phyloP scores from a whole-genome alignment of 768 basidiomycete species.

The Pulveroboletus ravenelii region DNA sequence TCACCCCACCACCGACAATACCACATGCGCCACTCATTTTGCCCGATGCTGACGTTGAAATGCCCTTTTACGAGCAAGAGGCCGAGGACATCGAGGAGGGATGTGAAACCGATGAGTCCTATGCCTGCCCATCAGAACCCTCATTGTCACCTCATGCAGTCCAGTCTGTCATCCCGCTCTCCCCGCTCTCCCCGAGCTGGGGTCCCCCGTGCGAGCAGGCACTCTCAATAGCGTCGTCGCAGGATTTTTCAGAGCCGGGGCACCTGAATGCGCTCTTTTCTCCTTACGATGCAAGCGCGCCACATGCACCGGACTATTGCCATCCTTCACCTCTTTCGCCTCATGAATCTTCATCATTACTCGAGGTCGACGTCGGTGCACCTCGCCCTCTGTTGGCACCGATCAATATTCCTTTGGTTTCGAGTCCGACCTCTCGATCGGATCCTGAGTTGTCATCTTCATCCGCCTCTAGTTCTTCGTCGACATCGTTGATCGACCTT shows the following conservation, averaged over 20 bases:
- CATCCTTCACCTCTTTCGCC: constrained; percentile 15
- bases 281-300: constrained; percentile 6
- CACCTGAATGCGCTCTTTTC: constrained; percentile 18
- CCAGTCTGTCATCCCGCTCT: constrained; percentile 21
- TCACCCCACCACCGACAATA: constrained; percentile 42
- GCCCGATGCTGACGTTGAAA: constrained; percentile 33
- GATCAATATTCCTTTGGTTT: constrained; percentile 23
- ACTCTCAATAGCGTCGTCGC: constrained; percentile 11
- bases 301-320: constrained; percentile 12
- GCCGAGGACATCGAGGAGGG: constrained; percentile 14
- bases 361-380: constrained; percentile 22
- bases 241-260: constrained; percentile 17
- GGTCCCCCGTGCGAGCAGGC: constrained; percentile 11
- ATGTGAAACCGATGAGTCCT: constrained; percentile 20
- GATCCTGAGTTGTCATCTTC: constrained; percentile 15
- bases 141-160: constrained; percentile 13
- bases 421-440: constrained; percentile 4
- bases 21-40: constrained; percentile 34
- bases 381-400: constrained; percentile 16
- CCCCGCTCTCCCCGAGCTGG: constrained; percentile 36
- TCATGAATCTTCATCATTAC: constrained; percentile 18
- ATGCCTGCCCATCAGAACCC: constrained; percentile 6
- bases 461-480: constrained; percentile 10
- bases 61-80: constrained; percentile 10
- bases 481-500: constrained; percentile 21